Percentiles rank a stretch among this genome's conserved stretches.
Conservation (phyloP, 176 grass and related monocot species). For the Oryza officinalis region DNA sequence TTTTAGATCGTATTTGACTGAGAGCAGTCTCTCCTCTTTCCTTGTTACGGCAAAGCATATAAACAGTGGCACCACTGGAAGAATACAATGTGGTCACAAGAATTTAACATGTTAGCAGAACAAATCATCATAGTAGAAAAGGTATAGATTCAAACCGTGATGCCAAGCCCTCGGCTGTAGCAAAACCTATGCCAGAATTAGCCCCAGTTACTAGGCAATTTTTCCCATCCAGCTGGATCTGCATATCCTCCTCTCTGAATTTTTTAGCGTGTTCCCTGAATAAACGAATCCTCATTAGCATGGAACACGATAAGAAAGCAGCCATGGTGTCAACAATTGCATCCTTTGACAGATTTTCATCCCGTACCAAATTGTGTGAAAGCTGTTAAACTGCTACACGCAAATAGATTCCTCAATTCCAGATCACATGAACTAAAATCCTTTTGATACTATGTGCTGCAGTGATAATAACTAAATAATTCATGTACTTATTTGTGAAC, state of each 20-base stretch:
- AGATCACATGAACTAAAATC: neutral
- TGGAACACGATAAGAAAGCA: neutral
- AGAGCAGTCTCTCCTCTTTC: slow-evolving; percentile 81
- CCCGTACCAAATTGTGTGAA: neutral
- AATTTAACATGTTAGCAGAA: neutral
- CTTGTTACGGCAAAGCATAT: slow-evolving; percentile 94
- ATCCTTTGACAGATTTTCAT: neutral
- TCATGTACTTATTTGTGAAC: neutral
- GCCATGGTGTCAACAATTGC: neutral
- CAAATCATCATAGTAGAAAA: neutral
- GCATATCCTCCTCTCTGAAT: slow-evolving; percentile 86
- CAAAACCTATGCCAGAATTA: slow-evolving; percentile 90
- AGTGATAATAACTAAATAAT: neutral
- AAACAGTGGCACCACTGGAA: slow-evolving; percentile 85
- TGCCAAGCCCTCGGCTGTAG: slow-evolving; percentile 82
- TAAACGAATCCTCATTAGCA: neutral
- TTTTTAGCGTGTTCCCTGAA: slow-evolving; percentile 81
- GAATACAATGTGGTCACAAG: slow-evolving; percentile 11
- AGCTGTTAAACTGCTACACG: neutral
- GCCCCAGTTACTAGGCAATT: slow-evolving; percentile 88
- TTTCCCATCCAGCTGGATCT: slow-evolving; percentile 78
- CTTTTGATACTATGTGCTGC: neutral
- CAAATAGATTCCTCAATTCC: neutral
- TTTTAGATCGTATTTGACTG: slow-evolving; percentile 70
- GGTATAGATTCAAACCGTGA: slow-evolving; percentile 56